Conservation (phyloP, 768 basidiomycete genomes). For the Hebeloma cylindrosporum region DNA sequence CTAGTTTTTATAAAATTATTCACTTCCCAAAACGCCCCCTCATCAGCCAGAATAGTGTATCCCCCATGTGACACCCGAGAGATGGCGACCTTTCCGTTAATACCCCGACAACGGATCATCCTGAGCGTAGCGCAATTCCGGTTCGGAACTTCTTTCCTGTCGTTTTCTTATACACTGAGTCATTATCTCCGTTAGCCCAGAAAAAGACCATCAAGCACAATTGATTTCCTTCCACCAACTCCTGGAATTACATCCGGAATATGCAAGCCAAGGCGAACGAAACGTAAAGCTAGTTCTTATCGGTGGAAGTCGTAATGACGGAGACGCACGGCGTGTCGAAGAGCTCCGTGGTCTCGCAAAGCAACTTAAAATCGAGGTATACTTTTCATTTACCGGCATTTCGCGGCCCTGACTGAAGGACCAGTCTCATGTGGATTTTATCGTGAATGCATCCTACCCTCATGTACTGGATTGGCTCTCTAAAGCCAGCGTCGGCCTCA, state of each 20-base stretch:
- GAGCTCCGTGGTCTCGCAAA: slow-evolving; percentile 55
- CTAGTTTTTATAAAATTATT: slow-evolving; percentile 33
- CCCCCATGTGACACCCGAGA: slow-evolving; percentile 89
- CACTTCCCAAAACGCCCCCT: slow-evolving; percentile 24
- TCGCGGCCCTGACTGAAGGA: background rate
- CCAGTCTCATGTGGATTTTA: slow-evolving; percentile 74
- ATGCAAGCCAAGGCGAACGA: slow-evolving; percentile 30
- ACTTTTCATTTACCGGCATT: slow-evolving; percentile 15
- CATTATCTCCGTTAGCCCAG: slow-evolving; percentile 57
- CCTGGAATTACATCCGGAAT: slow-evolving; percentile 58
- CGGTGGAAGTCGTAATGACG: slow-evolving; percentile 81
- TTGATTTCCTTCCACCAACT: slow-evolving; percentile 66
- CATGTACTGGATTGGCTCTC: slow-evolving; percentile 72
- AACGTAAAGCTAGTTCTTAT: slow-evolving; percentile 68
- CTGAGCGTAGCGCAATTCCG: slow-evolving; percentile 93
- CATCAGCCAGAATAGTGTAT: slow-evolving; percentile 61
- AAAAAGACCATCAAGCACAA: slow-evolving; percentile 90
- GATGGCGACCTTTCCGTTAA: slow-evolving; percentile 57
- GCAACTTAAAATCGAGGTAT: slow-evolving; percentile 65
- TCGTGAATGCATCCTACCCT: slow-evolving; percentile 80
- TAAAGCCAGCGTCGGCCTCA: slow-evolving; percentile 78
- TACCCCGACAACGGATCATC: slow-evolving; percentile 59
- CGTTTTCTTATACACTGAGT: no score
- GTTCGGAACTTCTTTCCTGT: slow-evolving; percentile 38
- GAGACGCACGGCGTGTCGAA: slow-evolving; percentile 70